Evolutionary conservation across 495 filamentous ascomycete genomes (phyloP), one percentile per base, ranked within the genome.

Genomic region (Cetradonia linearis): DNA sequence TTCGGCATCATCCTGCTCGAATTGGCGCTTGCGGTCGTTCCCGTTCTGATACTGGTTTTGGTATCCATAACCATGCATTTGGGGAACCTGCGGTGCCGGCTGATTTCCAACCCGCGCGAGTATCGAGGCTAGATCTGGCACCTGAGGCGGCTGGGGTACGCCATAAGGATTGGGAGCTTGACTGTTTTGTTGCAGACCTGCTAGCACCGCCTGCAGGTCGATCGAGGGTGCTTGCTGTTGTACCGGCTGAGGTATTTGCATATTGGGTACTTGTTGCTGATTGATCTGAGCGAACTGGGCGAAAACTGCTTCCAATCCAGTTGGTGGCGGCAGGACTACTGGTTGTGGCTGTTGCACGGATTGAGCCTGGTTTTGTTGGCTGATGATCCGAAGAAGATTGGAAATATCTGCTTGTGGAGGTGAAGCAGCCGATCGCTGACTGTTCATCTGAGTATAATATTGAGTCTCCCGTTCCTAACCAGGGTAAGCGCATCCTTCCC

Each of bases 341-440:
- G 71, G 61, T 55, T 70, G 44, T 44, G 65, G 73, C n/a, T 68
- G 65, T 20, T 67, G 67, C 16, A 68, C 65, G 40, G 65, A 65
- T 57, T 74, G 74, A 58, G 74, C 70, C 58, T 78, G 78, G 28
- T 65, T 38, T 30, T 59, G 59, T 25, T 34, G 73, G 23, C 74
- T 72, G 9, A 82, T 71, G 23, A 79, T 69, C 31, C 77, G 76
- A 44, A 81, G 73, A 34, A 82, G 47, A 44, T 73, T 72, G 11
- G 73, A 67, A 40, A 81, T 73, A 62, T 79, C 74, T 20, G 76
- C 72, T n/a, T 71, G 38, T 36, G 58, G 68, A 53, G 70, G 66
- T 56, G 70, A 68, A 28, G 65, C 47, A 58, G 69, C 59, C 34
- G 67, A 40, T 27, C 52, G 70, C 56, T 75, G 72, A 20, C 71